Evolutionary conservation across 2,329 filamentous ascomycete genomes (phyloP).

Genomic region (Diplodia corticola): DNA sequence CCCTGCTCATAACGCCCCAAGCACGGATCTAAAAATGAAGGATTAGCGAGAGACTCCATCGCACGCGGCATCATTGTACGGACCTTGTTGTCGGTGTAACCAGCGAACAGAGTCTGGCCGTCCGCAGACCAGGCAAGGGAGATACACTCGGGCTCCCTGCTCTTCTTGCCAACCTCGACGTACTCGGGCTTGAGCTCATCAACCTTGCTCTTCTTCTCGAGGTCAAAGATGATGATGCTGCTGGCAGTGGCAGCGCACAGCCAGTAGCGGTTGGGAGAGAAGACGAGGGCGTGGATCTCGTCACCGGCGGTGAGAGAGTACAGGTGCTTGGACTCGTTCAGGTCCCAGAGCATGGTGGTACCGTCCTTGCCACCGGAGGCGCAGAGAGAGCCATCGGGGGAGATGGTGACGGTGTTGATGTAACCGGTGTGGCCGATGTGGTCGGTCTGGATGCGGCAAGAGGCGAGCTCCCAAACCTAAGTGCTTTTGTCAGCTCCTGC

Average conservation of each 20-base stretch:
- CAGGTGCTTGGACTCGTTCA: constrained; percentile 99
- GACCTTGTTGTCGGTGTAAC: constrained; percentile 95
- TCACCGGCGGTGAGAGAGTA: constrained; percentile 99
- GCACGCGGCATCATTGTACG: constrained; percentile 28
- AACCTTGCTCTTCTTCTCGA: constrained; percentile 99
- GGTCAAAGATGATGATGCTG: constrained; percentile 99
- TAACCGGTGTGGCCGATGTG: constrained; percentile 99
- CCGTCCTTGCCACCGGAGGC: constrained; percentile 99
- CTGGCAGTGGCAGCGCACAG: constrained; percentile 95
- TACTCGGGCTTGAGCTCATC: constrained; percentile 99
- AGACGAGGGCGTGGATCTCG: constrained; percentile 99
- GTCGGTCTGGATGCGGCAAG: constrained; percentile 99
- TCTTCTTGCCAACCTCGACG: constrained; percentile 96
- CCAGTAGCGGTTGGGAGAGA: constrained; percentile 99
- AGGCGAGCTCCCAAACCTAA: constrained; percentile 98
- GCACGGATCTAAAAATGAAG: constrained; percentile 35
- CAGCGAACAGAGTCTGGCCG: constrained; percentile 98
- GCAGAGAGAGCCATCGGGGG: constrained; percentile 97
- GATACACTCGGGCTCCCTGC: constrained; percentile 97
- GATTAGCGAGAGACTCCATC: not conserved
- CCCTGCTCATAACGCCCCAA: constrained; percentile 46
- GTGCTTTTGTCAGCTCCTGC: constrained; percentile 32
- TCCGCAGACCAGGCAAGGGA: constrained; percentile 97
- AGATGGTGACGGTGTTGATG: constrained; percentile 99
- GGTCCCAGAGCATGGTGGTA: constrained; percentile 99